These are phyloP conservation scores for Juncus inflexus DNA, from an alignment of 176 grass and related monocot genomes.

Conservation along the genomic window DNA sequence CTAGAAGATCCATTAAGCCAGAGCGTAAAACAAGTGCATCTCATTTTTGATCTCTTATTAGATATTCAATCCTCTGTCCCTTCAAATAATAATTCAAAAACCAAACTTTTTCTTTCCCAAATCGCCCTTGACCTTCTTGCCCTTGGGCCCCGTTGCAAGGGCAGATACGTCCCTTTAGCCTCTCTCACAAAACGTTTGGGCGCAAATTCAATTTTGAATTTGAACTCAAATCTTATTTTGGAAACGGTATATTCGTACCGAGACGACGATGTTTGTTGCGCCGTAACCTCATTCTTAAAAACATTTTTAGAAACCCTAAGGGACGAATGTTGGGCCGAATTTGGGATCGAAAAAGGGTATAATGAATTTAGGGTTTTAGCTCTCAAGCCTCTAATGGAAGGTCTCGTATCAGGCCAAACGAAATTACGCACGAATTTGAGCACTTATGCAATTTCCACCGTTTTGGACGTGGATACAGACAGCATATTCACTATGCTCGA, in stretches of 20 bases:
- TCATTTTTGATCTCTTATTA: constrained; percentile 94
- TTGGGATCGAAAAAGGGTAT: constrained; percentile 79
- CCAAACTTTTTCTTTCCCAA: constrained; percentile 46
- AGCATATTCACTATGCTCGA: constrained; percentile 97
- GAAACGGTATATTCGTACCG: constrained; percentile 83
- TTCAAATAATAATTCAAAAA: constrained; percentile 34
- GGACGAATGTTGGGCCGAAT: constrained; percentile 81
- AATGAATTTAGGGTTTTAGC: constrained; percentile 62
- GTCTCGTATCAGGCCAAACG: constrained; percentile 69
- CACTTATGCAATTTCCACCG: constrained; percentile 71
- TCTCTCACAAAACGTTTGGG: constrained; percentile 83
- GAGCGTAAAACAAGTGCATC: constrained; percentile 95
- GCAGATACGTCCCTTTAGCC: constrained; percentile 87
- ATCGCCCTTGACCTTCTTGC: constrained; percentile 70
- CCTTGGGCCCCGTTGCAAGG: constrained; percentile 75
- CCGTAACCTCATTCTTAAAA: constrained; percentile 84
- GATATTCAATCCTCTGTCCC: constrained; percentile 73
- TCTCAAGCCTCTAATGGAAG: constrained; percentile 71
- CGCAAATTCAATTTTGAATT: constrained; percentile 73
- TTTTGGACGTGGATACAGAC: constrained; percentile 69
- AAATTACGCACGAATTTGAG: constrained; percentile 92
- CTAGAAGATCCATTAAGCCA: constrained; percentile 95
- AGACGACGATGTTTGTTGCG: constrained; percentile 94
- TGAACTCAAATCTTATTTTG: constrained; percentile 62
- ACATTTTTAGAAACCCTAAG: constrained; percentile 74